These are phyloP conservation scores for Metschnikowia kofuensis DNA, from an alignment of 805 yeast species.

Conservation along the genomic window DNA sequence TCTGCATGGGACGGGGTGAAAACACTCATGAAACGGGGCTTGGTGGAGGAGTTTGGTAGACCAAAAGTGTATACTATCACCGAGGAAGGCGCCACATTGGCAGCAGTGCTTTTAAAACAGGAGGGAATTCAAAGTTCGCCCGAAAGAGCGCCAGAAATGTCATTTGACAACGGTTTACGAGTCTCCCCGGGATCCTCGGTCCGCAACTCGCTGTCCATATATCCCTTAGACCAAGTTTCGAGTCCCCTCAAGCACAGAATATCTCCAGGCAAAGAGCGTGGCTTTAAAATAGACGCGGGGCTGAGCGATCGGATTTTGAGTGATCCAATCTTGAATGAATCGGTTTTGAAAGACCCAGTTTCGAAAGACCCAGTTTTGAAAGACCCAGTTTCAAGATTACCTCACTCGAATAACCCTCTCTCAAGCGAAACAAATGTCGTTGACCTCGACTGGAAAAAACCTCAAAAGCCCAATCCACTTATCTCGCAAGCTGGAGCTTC, in stretches of 20 bases:
- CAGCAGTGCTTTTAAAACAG: constrained; percentile 50
- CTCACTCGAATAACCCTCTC: too few relatives aligned
- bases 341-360: too few relatives aligned
- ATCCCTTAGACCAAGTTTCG: background rate
- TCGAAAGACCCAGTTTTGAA: too few relatives aligned
- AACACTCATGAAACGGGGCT: constrained; percentile 56
- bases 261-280: background rate
- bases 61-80: constrained; percentile 64
- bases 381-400: too few relatives aligned
- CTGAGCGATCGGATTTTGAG: background rate
- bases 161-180: constrained; percentile 36
- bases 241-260: constrained; percentile 2
- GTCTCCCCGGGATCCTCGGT: constrained; percentile 23
- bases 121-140: constrained; percentile 32
- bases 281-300: background rate
- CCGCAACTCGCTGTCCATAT: background rate
- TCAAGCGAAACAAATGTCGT: too few relatives aligned
- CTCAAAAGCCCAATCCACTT: too few relatives aligned
- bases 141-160: constrained; percentile 21
- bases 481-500: background rate
- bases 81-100: constrained; percentile 65
- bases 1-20: constrained; percentile 77
- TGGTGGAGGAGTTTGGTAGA: constrained; percentile 54
- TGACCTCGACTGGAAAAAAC: too few relatives aligned
- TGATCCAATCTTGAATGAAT: background rate